phyloP scores from a whole-genome alignment of 2,329 filamentous ascomycete species.

The Diplodia seriata region DNA sequence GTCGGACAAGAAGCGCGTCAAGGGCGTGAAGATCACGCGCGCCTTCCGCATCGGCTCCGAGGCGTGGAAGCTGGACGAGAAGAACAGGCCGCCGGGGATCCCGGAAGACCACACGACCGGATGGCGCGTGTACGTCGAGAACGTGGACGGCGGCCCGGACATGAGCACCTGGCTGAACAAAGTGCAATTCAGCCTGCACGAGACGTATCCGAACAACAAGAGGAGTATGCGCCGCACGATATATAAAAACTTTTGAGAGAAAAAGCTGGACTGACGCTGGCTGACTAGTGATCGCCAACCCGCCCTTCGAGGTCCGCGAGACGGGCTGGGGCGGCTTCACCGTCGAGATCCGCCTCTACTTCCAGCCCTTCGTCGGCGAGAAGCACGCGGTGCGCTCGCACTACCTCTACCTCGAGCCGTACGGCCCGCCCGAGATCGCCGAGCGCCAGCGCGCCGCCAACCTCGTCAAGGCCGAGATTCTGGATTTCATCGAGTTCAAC shows the following conservation, averaged over 20 bases:
- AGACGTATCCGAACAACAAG: slow-evolving; percentile 91
- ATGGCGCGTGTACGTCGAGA: slow-evolving; percentile 93
- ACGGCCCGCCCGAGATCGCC: slow-evolving; percentile 71
- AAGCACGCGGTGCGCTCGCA: slow-evolving; percentile 97
- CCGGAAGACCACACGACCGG: slow-evolving; percentile 94
- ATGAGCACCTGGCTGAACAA: slow-evolving; percentile 96
- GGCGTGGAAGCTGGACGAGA: slow-evolving; percentile 66
- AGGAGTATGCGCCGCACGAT: slow-evolving; percentile 63
- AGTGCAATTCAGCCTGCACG: slow-evolving; percentile 97
- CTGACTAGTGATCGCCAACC: slow-evolving; percentile 41
- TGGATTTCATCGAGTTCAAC: slow-evolving; percentile 97
- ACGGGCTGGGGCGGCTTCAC: slow-evolving; percentile 99
- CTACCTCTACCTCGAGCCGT: slow-evolving; percentile 88
- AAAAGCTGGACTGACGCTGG: background rate
- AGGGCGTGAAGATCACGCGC: slow-evolving; percentile 52
- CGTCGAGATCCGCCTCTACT: slow-evolving; percentile 94
- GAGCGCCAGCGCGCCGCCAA: slow-evolving; percentile 63
- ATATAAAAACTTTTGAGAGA: background rate
- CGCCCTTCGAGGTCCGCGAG: slow-evolving; percentile 84
- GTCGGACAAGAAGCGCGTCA: slow-evolving; percentile 62
- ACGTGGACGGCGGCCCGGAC: slow-evolving; percentile 81
- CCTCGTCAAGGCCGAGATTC: slow-evolving; percentile 77
- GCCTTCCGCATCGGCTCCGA: slow-evolving; percentile 57
- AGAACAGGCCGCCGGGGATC: slow-evolving; percentile 66
- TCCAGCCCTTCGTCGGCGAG: slow-evolving; percentile 83